Evolutionary conservation across 2,329 filamentous ascomycete species (phyloP), one percentile per base, ranked within the genome.

Genomic region (Penicillium verrucosum): DNA sequence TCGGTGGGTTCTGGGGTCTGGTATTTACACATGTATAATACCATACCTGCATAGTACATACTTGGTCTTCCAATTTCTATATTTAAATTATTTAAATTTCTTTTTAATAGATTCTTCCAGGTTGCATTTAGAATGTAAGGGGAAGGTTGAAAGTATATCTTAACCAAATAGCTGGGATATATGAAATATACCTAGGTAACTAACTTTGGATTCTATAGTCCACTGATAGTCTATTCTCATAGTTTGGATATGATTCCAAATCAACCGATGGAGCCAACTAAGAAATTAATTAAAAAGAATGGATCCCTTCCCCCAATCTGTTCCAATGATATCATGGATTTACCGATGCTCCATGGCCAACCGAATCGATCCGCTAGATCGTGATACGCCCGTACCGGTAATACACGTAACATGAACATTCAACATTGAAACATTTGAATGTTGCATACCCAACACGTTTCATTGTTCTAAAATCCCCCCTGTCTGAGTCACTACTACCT

Each of bases 1-100:
- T 66, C 63, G 63, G 63, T 62, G 60, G 61, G 51, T 61, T 61
- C 58, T 30, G 36, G 37, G 51, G 51, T 54, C 53, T 59, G 53
- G 56, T 62, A 65, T 62, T 43, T 21, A 36, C 18, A n/a, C 18
- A 25, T 27, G 32, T 25, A 50, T 12, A 14, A 29, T 21, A 32
- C 14, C 36, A 43, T 29, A 49, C 41, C 23, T 29, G 41, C 7
- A 29, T 27, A 25, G 12, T 25, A n/a, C 23, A 25, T 16, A 32
- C 30, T 14, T 32, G 30, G 21, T 42, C 23, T 21, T 21, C 18
- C 18, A 18, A 21, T 21, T 1, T 21, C 21, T 21, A 21, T 27
- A 18, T 18, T 18, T 18, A 18, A 18, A n/a, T n/a, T n/a, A n/a
- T n/a, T 42, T 4, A 25, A 7, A 16, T 43, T n/a, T 25, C 9